phyloP scores from a whole-genome alignment of 257 asterid genomes.

The Salvia hispanica region DNA sequence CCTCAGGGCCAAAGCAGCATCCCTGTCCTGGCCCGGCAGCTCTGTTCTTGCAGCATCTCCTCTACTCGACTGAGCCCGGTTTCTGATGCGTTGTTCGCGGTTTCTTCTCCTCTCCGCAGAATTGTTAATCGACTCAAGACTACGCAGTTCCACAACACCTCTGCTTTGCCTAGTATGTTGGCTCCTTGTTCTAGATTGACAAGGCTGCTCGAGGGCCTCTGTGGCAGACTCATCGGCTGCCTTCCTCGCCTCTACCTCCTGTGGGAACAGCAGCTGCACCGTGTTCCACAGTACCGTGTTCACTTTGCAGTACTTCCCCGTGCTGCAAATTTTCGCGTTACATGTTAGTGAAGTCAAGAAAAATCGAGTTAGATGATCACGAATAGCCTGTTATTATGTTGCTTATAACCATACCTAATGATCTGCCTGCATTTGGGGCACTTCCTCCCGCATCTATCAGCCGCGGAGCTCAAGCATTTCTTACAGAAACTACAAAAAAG shows the following conservation, averaged over 20 bases:
- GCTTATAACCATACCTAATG: conserved; percentile 50
- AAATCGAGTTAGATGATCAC: background rate
- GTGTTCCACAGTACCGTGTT: conserved; percentile 98
- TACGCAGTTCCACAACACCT: conserved; percentile 38
- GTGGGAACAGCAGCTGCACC: conserved; percentile 83
- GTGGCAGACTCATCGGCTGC: conserved; percentile 31
- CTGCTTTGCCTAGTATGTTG: conserved; percentile 34
- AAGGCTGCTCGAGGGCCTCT: conserved; percentile 16
- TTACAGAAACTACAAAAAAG: conserved; percentile 69
- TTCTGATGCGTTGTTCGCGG: conserved; percentile 36
- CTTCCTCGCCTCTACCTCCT: conserved; percentile 80
- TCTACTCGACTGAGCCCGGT: conserved; percentile 40
- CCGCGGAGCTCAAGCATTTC: conserved; percentile 80
- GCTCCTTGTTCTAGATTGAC: conserved; percentile 36
- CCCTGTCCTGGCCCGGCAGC: conserved; percentile 69
- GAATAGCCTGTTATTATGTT: background rate
- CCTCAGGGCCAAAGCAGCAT: conserved; percentile 90
- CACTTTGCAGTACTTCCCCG: conserved; percentile 78
- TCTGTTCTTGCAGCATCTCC: conserved; percentile 37
- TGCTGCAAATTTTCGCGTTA: conserved; percentile 45
- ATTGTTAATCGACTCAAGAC: conserved; percentile 51
- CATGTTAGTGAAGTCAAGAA: background rate
- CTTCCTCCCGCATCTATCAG: conserved; percentile 91
- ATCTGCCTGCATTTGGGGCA: conserved; percentile 98
- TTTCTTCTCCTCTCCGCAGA: conserved; percentile 43